Conservation (phyloP, 2,329 filamentous ascomycete species). For the Fusarium concolor region DNA sequence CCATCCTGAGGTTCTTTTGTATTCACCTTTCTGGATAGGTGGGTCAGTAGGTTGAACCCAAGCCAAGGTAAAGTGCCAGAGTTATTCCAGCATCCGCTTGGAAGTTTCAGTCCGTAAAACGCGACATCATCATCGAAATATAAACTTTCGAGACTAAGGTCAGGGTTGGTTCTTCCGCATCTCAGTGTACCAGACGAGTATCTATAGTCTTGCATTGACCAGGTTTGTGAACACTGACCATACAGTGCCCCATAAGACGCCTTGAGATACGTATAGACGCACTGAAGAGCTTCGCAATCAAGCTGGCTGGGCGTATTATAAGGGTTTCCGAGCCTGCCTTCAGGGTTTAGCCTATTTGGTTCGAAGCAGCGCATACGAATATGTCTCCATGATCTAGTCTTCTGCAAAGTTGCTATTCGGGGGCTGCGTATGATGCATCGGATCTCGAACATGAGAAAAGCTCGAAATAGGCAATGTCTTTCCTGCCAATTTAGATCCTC, state of each 20-base stretch:
- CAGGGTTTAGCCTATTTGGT: too few relatives aligned
- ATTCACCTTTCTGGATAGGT: not conserved
- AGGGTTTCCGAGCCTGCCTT: too few relatives aligned
- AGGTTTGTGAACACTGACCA: not conserved
- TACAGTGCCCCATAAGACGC: not conserved
- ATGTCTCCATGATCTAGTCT: accelerated
- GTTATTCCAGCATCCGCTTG: accelerated
- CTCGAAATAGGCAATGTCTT: not conserved
- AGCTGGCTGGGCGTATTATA: not conserved
- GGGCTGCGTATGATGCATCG: not conserved
- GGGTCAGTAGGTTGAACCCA: not conserved
- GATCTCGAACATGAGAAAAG: not conserved
- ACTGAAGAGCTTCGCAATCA: not conserved
- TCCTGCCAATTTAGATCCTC: not conserved
- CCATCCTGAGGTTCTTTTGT: not conserved
- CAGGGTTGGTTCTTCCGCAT: not conserved
- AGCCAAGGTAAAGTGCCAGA: not conserved
- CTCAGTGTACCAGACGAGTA: too few relatives aligned
- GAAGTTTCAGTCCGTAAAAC: not conserved
- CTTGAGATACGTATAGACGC: conserved; percentile 12
- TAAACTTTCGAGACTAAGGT: not conserved
- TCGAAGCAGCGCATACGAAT: too few relatives aligned
- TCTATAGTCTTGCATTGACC: not conserved
- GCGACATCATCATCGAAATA: not conserved
- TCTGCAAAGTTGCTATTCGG: accelerated